Percentiles rank a stretch among this genome's conserved stretches.
Conservation (phyloP, 345 rosid genomes). For the Pugionium cornutum region DNA sequence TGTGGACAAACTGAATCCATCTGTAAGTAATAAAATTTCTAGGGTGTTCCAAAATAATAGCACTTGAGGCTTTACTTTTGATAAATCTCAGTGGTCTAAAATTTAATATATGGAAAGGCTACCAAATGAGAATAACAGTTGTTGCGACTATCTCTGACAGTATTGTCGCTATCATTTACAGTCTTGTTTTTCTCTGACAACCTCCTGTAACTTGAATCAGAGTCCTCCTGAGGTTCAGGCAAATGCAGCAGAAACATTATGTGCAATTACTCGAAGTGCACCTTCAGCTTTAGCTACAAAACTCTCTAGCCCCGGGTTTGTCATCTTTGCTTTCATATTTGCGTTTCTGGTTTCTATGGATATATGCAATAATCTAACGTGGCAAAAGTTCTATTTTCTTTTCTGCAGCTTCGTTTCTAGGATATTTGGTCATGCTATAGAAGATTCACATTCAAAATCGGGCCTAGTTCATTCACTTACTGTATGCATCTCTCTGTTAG, state of each 20-base stretch:
- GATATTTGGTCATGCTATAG: constrained; percentile 77
- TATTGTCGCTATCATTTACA: constrained; percentile 2
- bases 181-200: constrained; percentile 12
- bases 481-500: constrained; percentile 86
- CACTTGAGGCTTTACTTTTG: not conserved
- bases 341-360: constrained; percentile 23
- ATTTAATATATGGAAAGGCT: constrained; percentile 5
- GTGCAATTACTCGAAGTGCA: constrained; percentile 78
- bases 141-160: constrained; percentile 2
- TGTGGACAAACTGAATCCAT: constrained; percentile 75
- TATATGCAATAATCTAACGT: constrained; percentile 16
- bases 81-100: not conserved
- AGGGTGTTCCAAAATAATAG: constrained; percentile 1
- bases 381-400: constrained; percentile 21
- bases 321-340: constrained; percentile 32
- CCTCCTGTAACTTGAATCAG: constrained; percentile 49
- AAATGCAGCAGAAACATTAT: constrained; percentile 86
- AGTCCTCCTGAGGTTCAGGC: constrained; percentile 88
- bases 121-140: not conserved
- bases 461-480: constrained; percentile 81
- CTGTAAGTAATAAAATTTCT: constrained; percentile 53
- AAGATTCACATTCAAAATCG: constrained; percentile 81
- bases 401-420: constrained; percentile 72
- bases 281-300: constrained; percentile 77
- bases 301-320: constrained; percentile 69